phyloP scores from a whole-genome alignment of 2,329 filamentous ascomycete species.

The Calonectria pteridis region DNA sequence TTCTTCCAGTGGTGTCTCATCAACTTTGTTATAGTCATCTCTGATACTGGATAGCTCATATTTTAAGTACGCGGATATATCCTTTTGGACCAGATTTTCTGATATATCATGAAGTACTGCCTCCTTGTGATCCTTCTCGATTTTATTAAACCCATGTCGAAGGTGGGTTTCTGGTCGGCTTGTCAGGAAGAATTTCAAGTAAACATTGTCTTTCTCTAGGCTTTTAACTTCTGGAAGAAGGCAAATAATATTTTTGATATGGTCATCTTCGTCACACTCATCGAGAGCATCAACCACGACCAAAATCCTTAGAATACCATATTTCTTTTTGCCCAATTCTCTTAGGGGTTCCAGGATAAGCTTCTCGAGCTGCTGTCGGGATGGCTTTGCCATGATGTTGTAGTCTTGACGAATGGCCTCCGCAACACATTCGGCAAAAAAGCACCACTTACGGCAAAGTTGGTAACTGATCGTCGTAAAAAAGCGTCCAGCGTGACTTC shows the following conservation, averaged over 20 bases:
- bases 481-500: constrained; percentile 50
- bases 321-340: background rate
- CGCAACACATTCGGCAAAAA: constrained; percentile 41
- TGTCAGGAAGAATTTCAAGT: constrained; percentile 53
- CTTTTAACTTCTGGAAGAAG: constrained; percentile 26
- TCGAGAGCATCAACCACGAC: constrained; percentile 52
- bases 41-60: constrained; percentile 29
- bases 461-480: constrained; percentile 55
- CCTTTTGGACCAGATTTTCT: background rate
- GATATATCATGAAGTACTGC: background rate
- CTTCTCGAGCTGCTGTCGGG: constrained; percentile 53
- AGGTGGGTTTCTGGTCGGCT: constrained; percentile 56
- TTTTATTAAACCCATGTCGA: constrained; percentile 31
- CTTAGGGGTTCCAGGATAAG: constrained; percentile 52
- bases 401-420: constrained; percentile 47
- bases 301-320: constrained; percentile 15
- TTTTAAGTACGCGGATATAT: constrained; percentile 20
- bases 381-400: constrained; percentile 39
- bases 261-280: constrained; percentile 41
- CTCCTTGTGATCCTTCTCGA: background rate
- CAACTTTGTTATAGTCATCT: constrained; percentile 43
- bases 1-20: no score
- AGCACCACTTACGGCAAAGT: constrained; percentile 44
- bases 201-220: constrained; percentile 27
- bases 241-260: constrained; percentile 49